Percentiles rank a stretch among this genome's conserved stretches.
phyloP scores from a whole-genome alignment of 192 early-diverging fungal species.

The Lunasporangiospora selenospora region DNA sequence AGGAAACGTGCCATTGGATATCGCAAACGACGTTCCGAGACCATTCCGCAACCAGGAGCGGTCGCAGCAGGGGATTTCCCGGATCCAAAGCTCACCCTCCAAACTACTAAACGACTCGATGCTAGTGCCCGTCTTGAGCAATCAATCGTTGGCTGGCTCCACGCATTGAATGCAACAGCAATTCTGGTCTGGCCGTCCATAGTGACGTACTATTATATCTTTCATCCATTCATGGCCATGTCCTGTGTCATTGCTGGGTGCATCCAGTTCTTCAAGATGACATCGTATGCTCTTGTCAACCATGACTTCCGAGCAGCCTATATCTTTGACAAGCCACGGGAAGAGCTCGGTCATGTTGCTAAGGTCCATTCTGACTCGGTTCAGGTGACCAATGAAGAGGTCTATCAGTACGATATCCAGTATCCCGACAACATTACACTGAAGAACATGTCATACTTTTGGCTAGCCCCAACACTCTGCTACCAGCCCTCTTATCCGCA shows the following conservation, averaged over 20 bases:
- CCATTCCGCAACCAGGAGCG: not conserved
- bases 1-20: constrained; percentile 21
- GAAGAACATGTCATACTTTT: constrained; percentile 74
- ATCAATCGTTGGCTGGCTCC: constrained; percentile 46
- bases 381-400: constrained; percentile 22
- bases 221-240: constrained; percentile 72
- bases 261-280: constrained; percentile 83
- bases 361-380: constrained; percentile 35
- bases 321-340: constrained; percentile 51
- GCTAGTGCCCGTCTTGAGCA: constrained; percentile 28
- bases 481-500: constrained; percentile 89
- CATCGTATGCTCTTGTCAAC: constrained; percentile 83
- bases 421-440: constrained; percentile 81
- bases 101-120: no score
- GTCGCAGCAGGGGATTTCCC: constrained; percentile 10
- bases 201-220: constrained; percentile 72
- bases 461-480: constrained; percentile 83
- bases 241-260: constrained; percentile 63
- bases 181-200: constrained; percentile 65
- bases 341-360: constrained; percentile 13
- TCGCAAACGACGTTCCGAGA: constrained; percentile 28
- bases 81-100: constrained; percentile 25
- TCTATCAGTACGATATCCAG: constrained; percentile 58
- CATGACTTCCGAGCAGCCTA: constrained; percentile 72
- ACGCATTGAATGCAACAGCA: constrained; percentile 59